Conservation (phyloP, 805 yeast species). For the Cyberlindnera maritima region DNA sequence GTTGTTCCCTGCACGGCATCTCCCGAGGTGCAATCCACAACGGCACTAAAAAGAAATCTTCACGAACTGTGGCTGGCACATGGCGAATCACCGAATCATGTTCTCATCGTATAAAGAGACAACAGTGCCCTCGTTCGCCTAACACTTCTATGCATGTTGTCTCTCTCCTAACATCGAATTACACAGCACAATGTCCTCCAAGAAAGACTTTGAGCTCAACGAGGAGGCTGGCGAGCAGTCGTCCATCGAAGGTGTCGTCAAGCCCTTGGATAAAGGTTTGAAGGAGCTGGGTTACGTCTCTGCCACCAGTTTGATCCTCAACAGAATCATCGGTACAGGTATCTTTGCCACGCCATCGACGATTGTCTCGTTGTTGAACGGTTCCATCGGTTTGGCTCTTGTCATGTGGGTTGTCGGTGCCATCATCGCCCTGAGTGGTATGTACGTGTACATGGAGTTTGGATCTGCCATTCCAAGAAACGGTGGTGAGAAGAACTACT, state of each 20-base stretch:
- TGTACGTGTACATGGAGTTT: constrained; percentile 75
- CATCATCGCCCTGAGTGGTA: constrained; percentile 59
- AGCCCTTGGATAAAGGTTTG: constrained; percentile 34
- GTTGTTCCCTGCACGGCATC: too few relatives aligned
- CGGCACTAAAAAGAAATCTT: too few relatives aligned
- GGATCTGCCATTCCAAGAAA: constrained; percentile 77
- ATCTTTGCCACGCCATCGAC: constrained; percentile 69
- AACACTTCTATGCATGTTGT: too few relatives aligned
- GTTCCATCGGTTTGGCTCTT: constrained; percentile 70
- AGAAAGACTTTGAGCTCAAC: not conserved
- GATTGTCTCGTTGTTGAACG: constrained; percentile 45
- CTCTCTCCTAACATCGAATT: too few relatives aligned
- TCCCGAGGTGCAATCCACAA: too few relatives aligned
- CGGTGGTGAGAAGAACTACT: constrained; percentile 84
- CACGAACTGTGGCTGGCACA: too few relatives aligned
- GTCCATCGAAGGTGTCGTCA: constrained; percentile 8
- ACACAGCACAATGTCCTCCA: not conserved
- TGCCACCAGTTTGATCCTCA: constrained; percentile 63
- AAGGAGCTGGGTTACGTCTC: constrained; percentile 49
- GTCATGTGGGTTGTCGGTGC: constrained; percentile 77
- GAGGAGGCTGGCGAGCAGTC: not conserved
- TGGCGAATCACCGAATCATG: too few relatives aligned
- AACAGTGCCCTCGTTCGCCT: too few relatives aligned
- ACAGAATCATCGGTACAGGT: constrained; percentile 75
- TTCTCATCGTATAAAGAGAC: too few relatives aligned